These are phyloP conservation scores for Dipteronia dyeriana DNA, from an alignment of 345 rosid genomes.

Conservation along the genomic window DNA sequence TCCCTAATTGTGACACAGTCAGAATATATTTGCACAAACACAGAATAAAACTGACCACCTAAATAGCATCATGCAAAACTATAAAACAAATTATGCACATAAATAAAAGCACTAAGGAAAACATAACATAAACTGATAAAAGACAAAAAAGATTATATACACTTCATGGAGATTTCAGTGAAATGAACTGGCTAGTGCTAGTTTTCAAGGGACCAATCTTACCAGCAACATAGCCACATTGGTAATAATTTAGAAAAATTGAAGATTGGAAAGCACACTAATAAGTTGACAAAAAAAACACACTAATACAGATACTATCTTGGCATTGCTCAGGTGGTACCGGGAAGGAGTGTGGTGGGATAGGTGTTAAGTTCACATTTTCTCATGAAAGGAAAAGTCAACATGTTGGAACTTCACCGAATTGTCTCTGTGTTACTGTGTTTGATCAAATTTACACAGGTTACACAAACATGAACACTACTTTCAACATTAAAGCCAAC, in stretches of 20 bases:
- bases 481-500: not conserved
- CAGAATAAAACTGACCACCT: not conserved
- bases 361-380: slow-evolving; percentile 1
- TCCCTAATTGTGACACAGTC: not conserved
- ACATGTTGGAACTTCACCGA: not conserved
- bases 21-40: not conserved
- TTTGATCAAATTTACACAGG: not conserved
- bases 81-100: not conserved
- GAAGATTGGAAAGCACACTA: not conserved
- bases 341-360: not conserved
- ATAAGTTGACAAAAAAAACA: too few relatives aligned
- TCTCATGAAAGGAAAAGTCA: slow-evolving; percentile 7
- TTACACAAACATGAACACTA: not conserved
- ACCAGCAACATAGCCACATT: not conserved
- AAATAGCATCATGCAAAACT: not conserved
- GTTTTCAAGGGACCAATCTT: not conserved
- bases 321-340: not conserved
- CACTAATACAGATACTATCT: not conserved
- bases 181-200: not conserved
- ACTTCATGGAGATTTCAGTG: not conserved
- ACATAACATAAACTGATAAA: not conserved
- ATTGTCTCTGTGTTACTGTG: not conserved
- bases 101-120: not conserved
- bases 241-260: not conserved
- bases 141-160: not conserved